A percentile compares a stretch with the other conserved stretches of the same genome.
Evolutionary conservation across 2,329 filamentous ascomycete genomes (phyloP).

Genomic region (Apiospora aurea): DNA sequence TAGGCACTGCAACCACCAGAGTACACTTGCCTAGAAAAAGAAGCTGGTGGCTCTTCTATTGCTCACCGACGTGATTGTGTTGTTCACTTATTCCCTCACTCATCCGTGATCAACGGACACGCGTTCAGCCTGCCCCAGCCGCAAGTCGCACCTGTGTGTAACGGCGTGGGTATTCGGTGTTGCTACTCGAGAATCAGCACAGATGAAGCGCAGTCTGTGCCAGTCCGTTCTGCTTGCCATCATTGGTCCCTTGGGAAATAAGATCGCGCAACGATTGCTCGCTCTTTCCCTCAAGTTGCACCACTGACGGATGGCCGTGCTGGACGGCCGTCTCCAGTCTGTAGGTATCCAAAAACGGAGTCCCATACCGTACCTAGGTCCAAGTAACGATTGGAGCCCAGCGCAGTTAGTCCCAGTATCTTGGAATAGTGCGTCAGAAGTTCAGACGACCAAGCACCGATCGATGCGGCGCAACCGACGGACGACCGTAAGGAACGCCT

Average conservation of each 20-base stretch:
- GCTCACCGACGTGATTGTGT: not conserved
- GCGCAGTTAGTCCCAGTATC: not conserved
- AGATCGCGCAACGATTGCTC: not conserved
- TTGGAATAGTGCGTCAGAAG: not conserved
- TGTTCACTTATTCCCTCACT: not conserved
- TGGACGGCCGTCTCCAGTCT: not conserved
- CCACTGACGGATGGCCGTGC: not conserved
- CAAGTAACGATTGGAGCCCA: not conserved
- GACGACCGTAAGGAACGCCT: not conserved
- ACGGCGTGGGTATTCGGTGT: not conserved
- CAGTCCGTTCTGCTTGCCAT: not conserved
- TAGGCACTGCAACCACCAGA: not conserved
- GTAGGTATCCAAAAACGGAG: not conserved
- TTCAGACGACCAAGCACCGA: not conserved
- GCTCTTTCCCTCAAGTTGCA: not conserved
- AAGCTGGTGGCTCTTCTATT: not conserved
- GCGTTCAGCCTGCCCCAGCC: not conserved
- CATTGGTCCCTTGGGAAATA: constrained; percentile 1
- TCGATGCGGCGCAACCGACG: not conserved
- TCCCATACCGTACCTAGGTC: not conserved
- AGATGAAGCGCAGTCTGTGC: not conserved
- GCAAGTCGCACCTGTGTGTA: not conserved
- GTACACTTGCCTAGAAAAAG: not conserved
- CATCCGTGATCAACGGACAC: not conserved
- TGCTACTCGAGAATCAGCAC: not conserved